phyloP scores from a whole-genome alignment of 2,329 filamentous ascomycete genomes.

The Emericellopsis atlantica region DNA sequence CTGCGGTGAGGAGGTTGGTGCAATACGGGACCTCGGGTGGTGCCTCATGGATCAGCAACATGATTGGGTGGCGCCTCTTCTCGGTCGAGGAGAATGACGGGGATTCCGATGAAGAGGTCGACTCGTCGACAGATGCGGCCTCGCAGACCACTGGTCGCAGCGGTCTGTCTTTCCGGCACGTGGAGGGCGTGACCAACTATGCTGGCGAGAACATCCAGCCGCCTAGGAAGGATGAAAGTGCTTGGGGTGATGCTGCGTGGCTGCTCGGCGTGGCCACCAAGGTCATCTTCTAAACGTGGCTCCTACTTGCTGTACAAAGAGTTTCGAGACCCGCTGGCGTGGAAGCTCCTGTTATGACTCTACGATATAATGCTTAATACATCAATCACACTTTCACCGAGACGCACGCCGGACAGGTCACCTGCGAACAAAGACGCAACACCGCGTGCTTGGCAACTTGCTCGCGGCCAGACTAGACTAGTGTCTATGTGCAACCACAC shows the following conservation, averaged over 20 bases:
- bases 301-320: no score
- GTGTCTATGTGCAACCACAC: no score
- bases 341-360: no score
- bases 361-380: no score
- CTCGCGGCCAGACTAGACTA: no score
- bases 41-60: conserved; percentile 45
- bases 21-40: conserved; percentile 36
- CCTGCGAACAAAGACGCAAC: no score
- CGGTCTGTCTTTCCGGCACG: conserved; percentile 20
- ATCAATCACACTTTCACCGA: no score
- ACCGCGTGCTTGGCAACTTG: no score
- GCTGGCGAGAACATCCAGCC: conserved; percentile 33
- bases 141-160: conserved; percentile 12
- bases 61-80: conserved; percentile 50
- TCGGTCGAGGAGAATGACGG: conserved; percentile 47
- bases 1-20: conserved; percentile 42
- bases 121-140: conserved; percentile 13
- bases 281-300: conserved; percentile 36
- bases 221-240: conserved; percentile 39
- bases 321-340: no score
- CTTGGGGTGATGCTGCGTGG: conserved; percentile 58
- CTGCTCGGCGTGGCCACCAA: conserved; percentile 51
- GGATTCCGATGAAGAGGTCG: conserved; percentile 23
- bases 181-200: conserved; percentile 26
- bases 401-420: no score